These are phyloP conservation scores for Umbilicaria muhlenbergii DNA, from an alignment of 495 filamentous ascomycete genomes.

Conservation along the genomic window DNA sequence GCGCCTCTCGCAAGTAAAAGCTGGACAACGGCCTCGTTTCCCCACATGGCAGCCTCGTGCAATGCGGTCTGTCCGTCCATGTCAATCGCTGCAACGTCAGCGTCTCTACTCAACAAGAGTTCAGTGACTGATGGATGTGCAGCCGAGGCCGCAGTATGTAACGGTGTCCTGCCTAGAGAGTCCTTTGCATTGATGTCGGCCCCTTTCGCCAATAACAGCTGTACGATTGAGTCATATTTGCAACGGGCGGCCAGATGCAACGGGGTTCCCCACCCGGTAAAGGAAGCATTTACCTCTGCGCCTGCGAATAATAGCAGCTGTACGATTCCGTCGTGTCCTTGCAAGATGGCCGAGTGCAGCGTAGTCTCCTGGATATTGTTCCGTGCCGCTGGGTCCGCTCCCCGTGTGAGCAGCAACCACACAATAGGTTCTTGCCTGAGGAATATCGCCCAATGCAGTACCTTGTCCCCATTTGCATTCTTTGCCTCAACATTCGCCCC, in stretches of 20 bases:
- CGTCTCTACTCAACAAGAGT: neutral
- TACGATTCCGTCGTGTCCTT: too few species aligned
- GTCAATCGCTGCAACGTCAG: slow-evolving; percentile 15
- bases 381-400: neutral
- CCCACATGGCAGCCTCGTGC: neutral
- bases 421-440: neutral
- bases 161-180: neutral
- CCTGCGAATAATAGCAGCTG: too few species aligned
- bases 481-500: neutral
- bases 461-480: neutral
- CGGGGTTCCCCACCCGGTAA: neutral
- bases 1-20: neutral
- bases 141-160: slow-evolving; percentile 1
- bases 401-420: neutral
- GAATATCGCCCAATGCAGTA: neutral
- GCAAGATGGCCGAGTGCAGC: too few species aligned
- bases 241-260: neutral
- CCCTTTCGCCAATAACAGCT: too few species aligned
- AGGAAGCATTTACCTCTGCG: too few species aligned
- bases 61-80: slow-evolving; percentile 20
- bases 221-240: neutral
- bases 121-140: neutral
- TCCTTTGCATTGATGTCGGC: neutral
- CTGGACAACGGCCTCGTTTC: neutral
- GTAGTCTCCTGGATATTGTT: neutral